phyloP scores from a whole-genome alignment of 2,329 filamentous ascomycete genomes.

The Geoglossum cookeanum region DNA sequence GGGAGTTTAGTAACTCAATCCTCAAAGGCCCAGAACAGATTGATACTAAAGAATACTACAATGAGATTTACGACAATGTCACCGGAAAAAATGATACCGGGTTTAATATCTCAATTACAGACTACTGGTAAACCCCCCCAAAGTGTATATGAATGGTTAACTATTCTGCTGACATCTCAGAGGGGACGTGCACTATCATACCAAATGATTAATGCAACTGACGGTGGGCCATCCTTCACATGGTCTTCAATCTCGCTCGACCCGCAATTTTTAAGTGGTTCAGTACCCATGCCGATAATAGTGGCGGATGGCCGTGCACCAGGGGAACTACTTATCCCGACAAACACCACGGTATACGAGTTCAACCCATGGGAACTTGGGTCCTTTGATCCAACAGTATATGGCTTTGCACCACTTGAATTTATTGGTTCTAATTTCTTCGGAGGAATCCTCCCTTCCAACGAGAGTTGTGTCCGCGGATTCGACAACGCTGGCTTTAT shows the following conservation, averaged over 20 bases:
- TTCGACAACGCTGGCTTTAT: constrained; percentile 70
- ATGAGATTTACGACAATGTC: constrained; percentile 38
- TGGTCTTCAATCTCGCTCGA: constrained; percentile 59
- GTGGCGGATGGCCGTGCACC: constrained; percentile 49
- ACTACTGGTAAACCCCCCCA: constrained; percentile 44
- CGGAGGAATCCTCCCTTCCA: constrained; percentile 35
- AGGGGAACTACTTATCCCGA: constrained; percentile 38
- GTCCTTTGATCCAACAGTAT: constrained; percentile 53
- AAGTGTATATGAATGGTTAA: neutral
- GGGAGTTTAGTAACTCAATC: constrained; percentile 45
- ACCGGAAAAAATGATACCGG: constrained; percentile 41
- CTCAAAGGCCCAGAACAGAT: constrained; percentile 36
- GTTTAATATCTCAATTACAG: constrained; percentile 56
- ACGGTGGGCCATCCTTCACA: constrained; percentile 60
- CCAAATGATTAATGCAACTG: constrained; percentile 58
- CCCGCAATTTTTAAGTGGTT: constrained; percentile 39
- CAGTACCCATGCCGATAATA: constrained; percentile 53
- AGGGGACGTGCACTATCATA: constrained; percentile 62
- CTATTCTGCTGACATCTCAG: neutral
- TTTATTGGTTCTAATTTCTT: constrained; percentile 58
- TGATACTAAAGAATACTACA: constrained; percentile 41
- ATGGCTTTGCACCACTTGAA: constrained; percentile 48
- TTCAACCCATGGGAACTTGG: constrained; percentile 69
- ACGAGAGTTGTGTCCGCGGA: constrained; percentile 48
- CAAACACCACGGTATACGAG: constrained; percentile 60